Evolutionary conservation across 2,329 filamentous ascomycete species (phyloP).

Genomic region (Trichoderma guizhouense): DNA sequence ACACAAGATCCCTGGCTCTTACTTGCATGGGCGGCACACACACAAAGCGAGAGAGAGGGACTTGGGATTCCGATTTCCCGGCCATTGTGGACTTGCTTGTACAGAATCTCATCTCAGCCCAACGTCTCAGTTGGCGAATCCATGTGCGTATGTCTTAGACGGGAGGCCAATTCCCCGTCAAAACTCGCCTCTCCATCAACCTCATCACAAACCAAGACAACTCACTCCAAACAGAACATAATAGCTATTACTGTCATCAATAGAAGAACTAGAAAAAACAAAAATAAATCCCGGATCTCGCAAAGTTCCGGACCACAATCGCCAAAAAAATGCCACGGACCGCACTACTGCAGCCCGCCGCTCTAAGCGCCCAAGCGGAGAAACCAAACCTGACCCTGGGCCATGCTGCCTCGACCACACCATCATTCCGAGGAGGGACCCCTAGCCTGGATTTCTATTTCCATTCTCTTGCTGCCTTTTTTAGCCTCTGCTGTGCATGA

Average conservation of each 20-base stretch:
- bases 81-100: neutral
- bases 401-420: conserved; percentile 11
- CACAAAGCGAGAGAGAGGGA: neutral
- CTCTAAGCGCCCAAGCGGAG: conserved; percentile 27
- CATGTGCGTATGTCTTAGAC: neutral
- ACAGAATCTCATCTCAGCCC: neutral
- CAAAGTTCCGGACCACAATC: neutral
- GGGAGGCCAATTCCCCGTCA: neutral
- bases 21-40: neutral
- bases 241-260: neutral
- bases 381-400: conserved; percentile 13
- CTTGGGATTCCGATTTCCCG: neutral
- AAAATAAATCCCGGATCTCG: neutral
- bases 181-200: neutral
- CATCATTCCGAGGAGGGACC: conserved; percentile 4
- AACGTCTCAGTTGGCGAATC: neutral
- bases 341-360: conserved; percentile 23
- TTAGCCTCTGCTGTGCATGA: neutral
- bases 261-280: neutral
- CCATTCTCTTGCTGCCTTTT: neutral
- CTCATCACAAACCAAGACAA: neutral
- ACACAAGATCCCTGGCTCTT: neutral
- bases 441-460: conserved; percentile 5
- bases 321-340: neutral
- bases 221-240: neutral